These are phyloP conservation scores for Arthrocladium fulminans DNA, from an alignment of 2,329 filamentous ascomycete species.

Conservation along the genomic window DNA sequence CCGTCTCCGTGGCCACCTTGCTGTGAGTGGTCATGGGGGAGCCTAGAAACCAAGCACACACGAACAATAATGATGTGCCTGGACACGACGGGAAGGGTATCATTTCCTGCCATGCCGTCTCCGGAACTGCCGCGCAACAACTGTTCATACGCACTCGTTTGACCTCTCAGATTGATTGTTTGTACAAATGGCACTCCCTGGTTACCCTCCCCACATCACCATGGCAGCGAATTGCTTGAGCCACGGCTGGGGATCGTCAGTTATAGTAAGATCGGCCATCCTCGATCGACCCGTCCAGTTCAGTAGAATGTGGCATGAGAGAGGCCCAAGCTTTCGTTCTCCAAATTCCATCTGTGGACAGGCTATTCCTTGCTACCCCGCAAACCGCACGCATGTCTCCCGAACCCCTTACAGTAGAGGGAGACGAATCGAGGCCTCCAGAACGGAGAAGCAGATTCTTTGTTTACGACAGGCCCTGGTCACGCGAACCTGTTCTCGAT, in stretches of 20 bases:
- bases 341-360: neutral
- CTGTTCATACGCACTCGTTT: neutral
- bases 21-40: conserved; percentile 5
- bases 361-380: conserved; percentile 6
- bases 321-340: neutral
- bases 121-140: conserved; percentile 3
- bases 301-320: neutral
- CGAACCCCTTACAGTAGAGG: conserved; percentile 10
- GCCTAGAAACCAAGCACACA: neutral
- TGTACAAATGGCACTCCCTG: neutral
- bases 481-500: neutral
- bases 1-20: neutral
- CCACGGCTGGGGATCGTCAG: neutral
- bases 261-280: neutral
- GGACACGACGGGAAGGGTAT: conserved; percentile 3
- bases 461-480: too few species aligned
- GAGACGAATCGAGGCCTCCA: neutral
- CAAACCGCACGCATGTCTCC: conserved; percentile 1
- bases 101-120: neutral
- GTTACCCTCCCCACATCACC: neutral
- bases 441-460: neutral
- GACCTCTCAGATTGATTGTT: conserved; percentile 2
- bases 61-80: neutral
- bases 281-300: neutral
- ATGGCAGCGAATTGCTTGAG: neutral